These are phyloP conservation scores for Penicillium brevicompactum DNA, from an alignment of 2,329 filamentous ascomycete genomes.

Conservation along the genomic window DNA sequence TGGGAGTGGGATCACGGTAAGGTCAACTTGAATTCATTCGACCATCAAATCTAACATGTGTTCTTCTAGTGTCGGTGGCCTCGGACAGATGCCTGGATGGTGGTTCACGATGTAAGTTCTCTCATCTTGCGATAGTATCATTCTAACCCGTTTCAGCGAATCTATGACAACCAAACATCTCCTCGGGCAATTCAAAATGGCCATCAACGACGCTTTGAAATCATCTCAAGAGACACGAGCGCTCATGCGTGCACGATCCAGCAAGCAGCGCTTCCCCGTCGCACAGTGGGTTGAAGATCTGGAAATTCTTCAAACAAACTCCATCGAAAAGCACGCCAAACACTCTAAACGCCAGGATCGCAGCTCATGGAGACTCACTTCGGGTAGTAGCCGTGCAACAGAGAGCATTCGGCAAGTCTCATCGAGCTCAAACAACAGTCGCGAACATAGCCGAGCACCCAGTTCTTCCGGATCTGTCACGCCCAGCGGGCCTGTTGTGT, in stretches of 20 bases:
- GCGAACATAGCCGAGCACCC: conserved; percentile 6
- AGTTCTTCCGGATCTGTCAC: conserved; percentile 1
- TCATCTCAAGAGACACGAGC: conserved; percentile 59
- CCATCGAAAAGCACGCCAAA: conserved; percentile 60
- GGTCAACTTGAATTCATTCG: background rate
- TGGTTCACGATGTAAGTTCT: conserved; percentile 61
- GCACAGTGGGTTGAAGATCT: conserved; percentile 67
- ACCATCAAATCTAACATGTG: background rate
- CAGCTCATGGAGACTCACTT: conserved; percentile 21
- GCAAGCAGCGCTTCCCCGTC: conserved; percentile 67
- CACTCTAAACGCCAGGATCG: conserved; percentile 36
- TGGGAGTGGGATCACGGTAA: conserved; percentile 61
- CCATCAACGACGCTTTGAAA: conserved; percentile 62
- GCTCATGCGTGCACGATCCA: conserved; percentile 65
- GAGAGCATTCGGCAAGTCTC: conserved; percentile 1
- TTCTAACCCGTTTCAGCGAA: conserved; percentile 39
- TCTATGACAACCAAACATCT: conserved; percentile 65
- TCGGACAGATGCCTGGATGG: conserved; percentile 70
- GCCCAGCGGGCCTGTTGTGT: background rate
- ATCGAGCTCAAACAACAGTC: conserved; percentile 4
- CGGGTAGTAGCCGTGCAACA: conserved; percentile 1
- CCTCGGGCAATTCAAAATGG: conserved; percentile 65
- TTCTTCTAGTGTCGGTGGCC: conserved; percentile 57
- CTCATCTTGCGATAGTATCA: background rate
- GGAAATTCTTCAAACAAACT: conserved; percentile 61